Base-by-base conservation (phyloP, 148 eudicot genomes). In the Rheum nobile region DNA sequence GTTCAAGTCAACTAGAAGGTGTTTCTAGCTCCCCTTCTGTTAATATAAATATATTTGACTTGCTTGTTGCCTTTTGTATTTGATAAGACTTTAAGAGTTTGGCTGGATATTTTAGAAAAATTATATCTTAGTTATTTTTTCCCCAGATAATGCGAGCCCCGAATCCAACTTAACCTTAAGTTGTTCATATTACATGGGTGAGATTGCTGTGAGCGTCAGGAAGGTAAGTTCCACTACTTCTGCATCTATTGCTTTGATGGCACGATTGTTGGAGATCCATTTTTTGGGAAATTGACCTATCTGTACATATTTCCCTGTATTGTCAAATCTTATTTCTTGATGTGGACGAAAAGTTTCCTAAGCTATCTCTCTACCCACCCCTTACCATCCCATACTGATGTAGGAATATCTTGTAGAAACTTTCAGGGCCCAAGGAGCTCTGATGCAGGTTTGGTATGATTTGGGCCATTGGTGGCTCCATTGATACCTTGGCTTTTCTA, bases 141-240 rank as follows among this genome's bases (percentile, higher is more conserved):
- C 6, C 28, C 50, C 89, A 94, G 98, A 89, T 80, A 85, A 87
- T 79, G 86, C 81, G n/a, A 91, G 97, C 80, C 98, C 98, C 50
- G 98, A 94, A 74, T 75, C 90, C 81, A 94, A 94, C 81, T 80
- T 94, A 63, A 79, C 90, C 31, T 42, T 84, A 75, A 86, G 90
- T 78, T 91, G 93, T 83, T 85, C 97, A 59, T 94, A 84, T 79
- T 88, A 87, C 81, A 81, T 89, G 91, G 98, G 96, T 46, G 98
- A 94, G 79, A 84, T 89, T 70, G 95, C 97, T 76, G 85, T 88
- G 91, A 89, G 91, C 83, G 83, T 94, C 76, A 80, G 79, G 79
- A 91, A 89, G 92, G 98, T 91, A 83, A 76, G 77, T 79, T 72
- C 43, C 46, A 29, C 14, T 75, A 72, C 44, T 37, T 35, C 43